Base-by-base conservation (phyloP, 768 basidiomycete genomes). In the Hemileccinum rubropunctum region DNA sequence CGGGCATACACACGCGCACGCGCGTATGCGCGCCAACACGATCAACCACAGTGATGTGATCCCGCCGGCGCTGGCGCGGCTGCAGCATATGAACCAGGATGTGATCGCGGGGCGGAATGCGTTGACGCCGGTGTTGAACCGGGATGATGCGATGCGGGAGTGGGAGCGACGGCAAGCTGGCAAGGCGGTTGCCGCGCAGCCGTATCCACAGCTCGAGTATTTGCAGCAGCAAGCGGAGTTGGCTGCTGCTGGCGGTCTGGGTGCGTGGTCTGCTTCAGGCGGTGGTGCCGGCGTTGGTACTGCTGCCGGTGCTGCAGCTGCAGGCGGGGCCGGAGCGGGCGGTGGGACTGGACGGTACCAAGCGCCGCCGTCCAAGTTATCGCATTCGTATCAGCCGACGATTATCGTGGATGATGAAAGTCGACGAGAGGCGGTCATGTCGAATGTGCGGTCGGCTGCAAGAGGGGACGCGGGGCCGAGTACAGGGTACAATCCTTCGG, bases 71-170 rank as follows among this genome's bases (percentile, higher is more conserved):
- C 76, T 99, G 21, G 93, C 92, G 20, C 80, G 91, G 30, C 70
- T 95, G 54, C 87, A 91, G 47, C 91, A 92, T 26, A 91, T 92
- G 87, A 89, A 88, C 53, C 84, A 87, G 69, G 88, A 87, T 67
- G 82, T 84, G 61, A 86, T 84, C 57, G 80, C 73, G 43, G 63
- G 63, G 3, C 77, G 91, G 47, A 91, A 91, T 59, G 88, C 91
- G 18, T 67, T 97, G 67, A 97, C 93, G 13, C 95, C 95, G 3
- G 94, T 97, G 27, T 71, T 98, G 56, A 95, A 95, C 59, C 79
- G 95, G 45, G 95, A 98, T 57, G 95, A 99, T 55, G 88, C 91
- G 38, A 88, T 92, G 76, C 82, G 87, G 37, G 95, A 98, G 71
- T 98, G 95, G 95, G 97, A 98, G 70, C 72, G 93, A 57, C 74